Evolutionary conservation across 257 asterid species (phyloP).

Genomic region (Thymus mandschuricus): DNA sequence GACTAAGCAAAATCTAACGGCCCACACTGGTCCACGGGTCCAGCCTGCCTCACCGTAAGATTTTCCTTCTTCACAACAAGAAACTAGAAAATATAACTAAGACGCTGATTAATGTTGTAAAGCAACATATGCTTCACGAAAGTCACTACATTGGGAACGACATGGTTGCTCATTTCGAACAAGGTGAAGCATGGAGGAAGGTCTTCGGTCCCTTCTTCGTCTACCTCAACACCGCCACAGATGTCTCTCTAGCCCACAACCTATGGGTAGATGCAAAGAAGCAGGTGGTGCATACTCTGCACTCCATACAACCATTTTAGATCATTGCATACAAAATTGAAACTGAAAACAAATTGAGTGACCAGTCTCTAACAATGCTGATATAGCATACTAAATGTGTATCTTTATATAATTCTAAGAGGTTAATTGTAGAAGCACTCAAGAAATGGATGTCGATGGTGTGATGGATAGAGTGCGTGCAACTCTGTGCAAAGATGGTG

Average conservation of each 20-base stretch:
- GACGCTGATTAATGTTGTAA: no score
- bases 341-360: background rate
- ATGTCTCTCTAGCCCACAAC: slow-evolving; percentile 46
- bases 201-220: slow-evolving; percentile 56
- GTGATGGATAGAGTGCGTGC: no score
- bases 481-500: no score
- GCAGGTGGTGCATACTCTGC: slow-evolving; percentile 30
- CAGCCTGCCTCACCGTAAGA: slow-evolving; percentile 55
- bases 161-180: slow-evolving; percentile 48
- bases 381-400: no score
- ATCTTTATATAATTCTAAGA: no score
- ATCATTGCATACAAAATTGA: background rate
- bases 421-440: no score
- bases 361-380: no score
- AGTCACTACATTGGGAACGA: slow-evolving; percentile 55
- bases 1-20: slow-evolving; percentile 60
- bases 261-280: slow-evolving; percentile 59
- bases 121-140: slow-evolving; percentile 52
- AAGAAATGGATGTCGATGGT: no score
- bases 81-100: no score
- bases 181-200: slow-evolving; percentile 65
- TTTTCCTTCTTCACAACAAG: background rate
- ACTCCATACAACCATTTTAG: no score
- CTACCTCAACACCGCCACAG: slow-evolving; percentile 50
- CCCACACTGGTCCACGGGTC: slow-evolving; percentile 51